phyloP scores from a whole-genome alignment of 192 early-diverging fungal species.

The Dissophora ornata region DNA sequence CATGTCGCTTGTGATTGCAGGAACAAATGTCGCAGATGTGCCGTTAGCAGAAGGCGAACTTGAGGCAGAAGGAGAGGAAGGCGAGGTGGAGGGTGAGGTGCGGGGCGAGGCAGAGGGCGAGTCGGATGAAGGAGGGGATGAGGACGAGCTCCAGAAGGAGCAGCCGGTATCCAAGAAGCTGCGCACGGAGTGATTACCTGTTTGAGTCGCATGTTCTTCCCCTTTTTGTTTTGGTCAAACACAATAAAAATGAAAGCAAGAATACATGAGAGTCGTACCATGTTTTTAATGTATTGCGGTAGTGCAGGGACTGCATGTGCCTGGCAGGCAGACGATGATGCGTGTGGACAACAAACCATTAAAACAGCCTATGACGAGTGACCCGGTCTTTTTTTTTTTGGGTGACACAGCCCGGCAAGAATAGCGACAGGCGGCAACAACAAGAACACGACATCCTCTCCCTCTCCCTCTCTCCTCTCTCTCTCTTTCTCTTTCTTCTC shows the following conservation, averaged over 20 bases:
- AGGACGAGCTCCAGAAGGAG: not conserved
- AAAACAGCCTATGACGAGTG: too few relatives aligned
- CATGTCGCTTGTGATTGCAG: slow-evolving; percentile 12
- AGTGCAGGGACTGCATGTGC: too few relatives aligned
- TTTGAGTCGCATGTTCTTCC: too few relatives aligned
- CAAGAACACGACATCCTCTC: not conserved
- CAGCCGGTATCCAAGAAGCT: slow-evolving; percentile 3
- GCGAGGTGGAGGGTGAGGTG: not conserved
- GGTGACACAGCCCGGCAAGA: too few relatives aligned
- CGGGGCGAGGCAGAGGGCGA: slow-evolving; percentile 2
- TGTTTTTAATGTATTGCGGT: too few relatives aligned
- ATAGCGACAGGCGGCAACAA: too few relatives aligned
- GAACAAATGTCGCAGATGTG: not conserved
- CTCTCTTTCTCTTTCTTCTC: slow-evolving; percentile 3
- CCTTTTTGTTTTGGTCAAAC: too few relatives aligned
- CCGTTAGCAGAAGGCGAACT: not conserved
- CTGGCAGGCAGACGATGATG: too few relatives aligned
- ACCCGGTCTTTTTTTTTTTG: too few relatives aligned
- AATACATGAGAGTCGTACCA: too few relatives aligned
- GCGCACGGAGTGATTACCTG: not conserved
- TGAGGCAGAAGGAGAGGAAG: slow-evolving; percentile 11
- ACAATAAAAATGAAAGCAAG: too few relatives aligned
- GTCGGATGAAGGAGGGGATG: not conserved
- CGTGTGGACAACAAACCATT: too few relatives aligned
- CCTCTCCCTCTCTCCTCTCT: not conserved